Base-by-base conservation (phyloP, 164 flowering plant species). In the Vitis rupestris region DNA sequence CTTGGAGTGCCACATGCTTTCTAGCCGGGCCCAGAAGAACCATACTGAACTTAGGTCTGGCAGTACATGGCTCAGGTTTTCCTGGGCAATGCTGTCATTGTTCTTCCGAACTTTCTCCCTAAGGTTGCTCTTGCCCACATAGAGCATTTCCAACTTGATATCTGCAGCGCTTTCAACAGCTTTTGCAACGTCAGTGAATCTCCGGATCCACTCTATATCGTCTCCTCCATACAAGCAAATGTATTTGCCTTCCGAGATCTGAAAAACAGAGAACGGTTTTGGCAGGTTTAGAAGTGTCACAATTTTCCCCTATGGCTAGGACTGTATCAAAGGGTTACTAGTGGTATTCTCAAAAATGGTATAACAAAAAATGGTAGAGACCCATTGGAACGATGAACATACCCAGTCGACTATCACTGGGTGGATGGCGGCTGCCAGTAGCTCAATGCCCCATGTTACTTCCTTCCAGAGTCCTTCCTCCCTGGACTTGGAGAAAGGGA, bases 391-490 rank as follows among this genome's bases (percentile, higher is more conserved):
- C 60, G 2, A 49, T 13, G 50, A 8, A 37, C 44, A 1, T 78
- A 85, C 90, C 90, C 88, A 85, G 8, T 63, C 61, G 27, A 77
- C 54, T 61, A 85, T 65, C 10, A 9, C 0, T 8, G 80, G 86
- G 0, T 87, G 83, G 29, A 85, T 81, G 63, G 53, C 16, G 54
- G 77, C 86, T 0, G 73, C 81, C 23, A 87, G 54, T 3, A 87
- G 61, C 56, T 80, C 84, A 16, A 85, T 61, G 61, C 76, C 72
- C 90, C 90, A 87, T 2, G 74, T 63, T 65, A 79, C 85, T 67
- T 78, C 84, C 44, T 70, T 78, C 90, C 90, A 87, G 3, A 87
- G 84, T 1, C 68, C 69, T 68, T 79, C 84, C 67, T 87, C 90
- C 63, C 79, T 80, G 2, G 53, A 29, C 66, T 72, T 77, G 16